Conservation (phyloP, 352 stramenopile species). For the Phytopythium mirpurense region DNA sequence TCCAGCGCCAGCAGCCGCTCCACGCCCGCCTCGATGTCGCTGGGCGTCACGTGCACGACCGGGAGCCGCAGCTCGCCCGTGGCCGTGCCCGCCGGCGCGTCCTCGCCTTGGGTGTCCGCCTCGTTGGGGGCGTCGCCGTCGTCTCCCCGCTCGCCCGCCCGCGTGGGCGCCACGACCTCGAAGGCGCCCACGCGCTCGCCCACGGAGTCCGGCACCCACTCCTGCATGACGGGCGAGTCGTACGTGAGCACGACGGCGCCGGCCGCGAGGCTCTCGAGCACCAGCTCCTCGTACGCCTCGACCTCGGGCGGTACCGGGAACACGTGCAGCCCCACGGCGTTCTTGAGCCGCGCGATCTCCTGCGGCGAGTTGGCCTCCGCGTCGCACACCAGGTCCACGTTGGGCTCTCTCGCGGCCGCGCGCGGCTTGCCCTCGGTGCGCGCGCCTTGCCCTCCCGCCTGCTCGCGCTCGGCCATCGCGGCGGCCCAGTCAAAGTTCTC, state of each 20-base stretch:
- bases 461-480: no score
- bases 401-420: constrained; percentile 22
- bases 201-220: constrained; percentile 54
- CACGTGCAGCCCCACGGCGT: constrained; percentile 57
- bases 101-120: constrained; percentile 5
- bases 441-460: no score
- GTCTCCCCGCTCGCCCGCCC: not conserved
- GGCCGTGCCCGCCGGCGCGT: not conserved
- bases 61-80: constrained; percentile 28
- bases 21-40: constrained; percentile 51
- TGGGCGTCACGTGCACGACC: constrained; percentile 38
- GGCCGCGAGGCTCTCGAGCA: constrained; percentile 48
- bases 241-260: constrained; percentile 59
- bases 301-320: constrained; percentile 52
- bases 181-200: constrained; percentile 57
- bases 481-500: not conserved
- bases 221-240: constrained; percentile 69
- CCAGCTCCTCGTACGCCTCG: constrained; percentile 46
- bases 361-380: constrained; percentile 27
- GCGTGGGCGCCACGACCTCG: constrained; percentile 14
- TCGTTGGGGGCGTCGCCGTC: constrained; percentile 1
- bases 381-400: constrained; percentile 59
- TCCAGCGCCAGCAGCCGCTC: constrained; percentile 40
- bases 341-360: constrained; percentile 51
- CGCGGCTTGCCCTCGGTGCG: constrained; percentile 1